phyloP scores from a whole-genome alignment of 768 basidiomycete genomes.

The Tylopilus plumbeoviolaceoides region DNA sequence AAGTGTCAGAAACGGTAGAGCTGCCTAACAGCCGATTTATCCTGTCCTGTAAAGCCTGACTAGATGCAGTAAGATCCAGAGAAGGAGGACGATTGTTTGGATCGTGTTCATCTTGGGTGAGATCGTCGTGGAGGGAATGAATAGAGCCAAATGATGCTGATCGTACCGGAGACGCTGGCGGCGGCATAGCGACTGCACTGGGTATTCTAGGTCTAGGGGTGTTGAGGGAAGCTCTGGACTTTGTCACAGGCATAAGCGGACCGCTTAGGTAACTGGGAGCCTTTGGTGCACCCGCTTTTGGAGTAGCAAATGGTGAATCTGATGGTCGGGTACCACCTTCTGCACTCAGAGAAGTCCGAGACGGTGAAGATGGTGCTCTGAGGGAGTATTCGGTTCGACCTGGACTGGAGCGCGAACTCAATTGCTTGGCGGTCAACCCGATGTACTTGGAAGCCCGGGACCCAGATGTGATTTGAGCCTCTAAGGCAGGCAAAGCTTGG shows the following conservation, averaged over 20 bases:
- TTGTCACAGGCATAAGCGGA: constrained; percentile 21
- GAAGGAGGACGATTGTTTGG: constrained; percentile 20
- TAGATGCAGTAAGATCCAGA: constrained; percentile 36
- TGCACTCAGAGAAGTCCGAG: constrained; percentile 34
- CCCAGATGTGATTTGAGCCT: constrained; percentile 64
- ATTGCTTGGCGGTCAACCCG: constrained; percentile 79
- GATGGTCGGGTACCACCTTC: constrained; percentile 36
- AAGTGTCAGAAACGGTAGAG: constrained; percentile 13
- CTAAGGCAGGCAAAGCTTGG: constrained; percentile 20
- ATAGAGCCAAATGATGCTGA: constrained; percentile 33
- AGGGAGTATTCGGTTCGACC: constrained; percentile 19
- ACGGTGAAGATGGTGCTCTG: constrained; percentile 33
- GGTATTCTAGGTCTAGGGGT: constrained; percentile 67
- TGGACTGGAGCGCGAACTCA: constrained; percentile 43
- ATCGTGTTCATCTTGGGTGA: constrained; percentile 9
- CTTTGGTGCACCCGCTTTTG: constrained; percentile 47
- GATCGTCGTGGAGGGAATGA: constrained; percentile 36
- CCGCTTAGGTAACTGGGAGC: constrained; percentile 9
- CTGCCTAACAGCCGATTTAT: constrained; percentile 42
- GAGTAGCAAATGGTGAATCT: constrained; percentile 64
- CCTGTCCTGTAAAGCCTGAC: constrained; percentile 45
- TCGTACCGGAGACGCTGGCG: constrained; percentile 60
- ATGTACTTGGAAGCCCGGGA: constrained; percentile 83
- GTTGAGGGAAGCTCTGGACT: constrained; percentile 32
- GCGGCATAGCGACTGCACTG: constrained; percentile 77